Evolutionary conservation across 148 eudicot species (phyloP).

Genomic region (Suaeda aralocaspica): DNA sequence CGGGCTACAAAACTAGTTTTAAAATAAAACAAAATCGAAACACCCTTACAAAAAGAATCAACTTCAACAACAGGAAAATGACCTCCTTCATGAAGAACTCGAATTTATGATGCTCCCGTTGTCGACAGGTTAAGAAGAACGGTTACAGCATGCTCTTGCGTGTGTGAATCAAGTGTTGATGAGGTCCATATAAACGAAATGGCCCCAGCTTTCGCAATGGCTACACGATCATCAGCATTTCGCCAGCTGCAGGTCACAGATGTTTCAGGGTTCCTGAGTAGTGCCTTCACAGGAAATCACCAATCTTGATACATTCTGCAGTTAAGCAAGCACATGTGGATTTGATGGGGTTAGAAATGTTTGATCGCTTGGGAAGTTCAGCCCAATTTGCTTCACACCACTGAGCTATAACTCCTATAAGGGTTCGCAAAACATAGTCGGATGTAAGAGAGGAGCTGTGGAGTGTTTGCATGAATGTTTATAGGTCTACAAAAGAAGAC

Average conservation of each 20-base stretch:
- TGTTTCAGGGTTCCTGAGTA: constrained; percentile 55
- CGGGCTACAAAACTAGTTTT: too few relatives aligned
- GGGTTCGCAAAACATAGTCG: constrained; percentile 82
- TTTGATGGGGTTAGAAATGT: constrained; percentile 37
- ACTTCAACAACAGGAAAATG: constrained; percentile 33
- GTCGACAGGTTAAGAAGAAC: constrained; percentile 90
- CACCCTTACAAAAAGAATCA: constrained; percentile 24
- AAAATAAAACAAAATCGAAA: constrained; percentile 9
- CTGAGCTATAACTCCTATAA: constrained; percentile 81
- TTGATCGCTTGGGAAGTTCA: constrained; percentile 65
- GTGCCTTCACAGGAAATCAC: constrained; percentile 58
- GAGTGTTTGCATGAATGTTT: constrained; percentile 76
- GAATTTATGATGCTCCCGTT: constrained; percentile 65
- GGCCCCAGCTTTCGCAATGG: constrained; percentile 86
- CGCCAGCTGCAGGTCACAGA: constrained; percentile 67
- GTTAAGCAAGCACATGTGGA: constrained; percentile 50
- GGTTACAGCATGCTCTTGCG: constrained; percentile 88
- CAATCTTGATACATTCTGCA: constrained; percentile 64
- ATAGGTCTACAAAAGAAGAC: constrained; percentile 57
- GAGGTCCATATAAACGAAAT: constrained; percentile 78
- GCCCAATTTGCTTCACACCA: constrained; percentile 89
- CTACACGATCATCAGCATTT: constrained; percentile 75
- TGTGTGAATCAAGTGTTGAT: constrained; percentile 55
- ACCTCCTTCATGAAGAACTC: constrained; percentile 55
- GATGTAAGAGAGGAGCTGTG: constrained; percentile 65